phyloP scores from a whole-genome alignment of 805 yeast genomes.

The Priceomyces medius region DNA sequence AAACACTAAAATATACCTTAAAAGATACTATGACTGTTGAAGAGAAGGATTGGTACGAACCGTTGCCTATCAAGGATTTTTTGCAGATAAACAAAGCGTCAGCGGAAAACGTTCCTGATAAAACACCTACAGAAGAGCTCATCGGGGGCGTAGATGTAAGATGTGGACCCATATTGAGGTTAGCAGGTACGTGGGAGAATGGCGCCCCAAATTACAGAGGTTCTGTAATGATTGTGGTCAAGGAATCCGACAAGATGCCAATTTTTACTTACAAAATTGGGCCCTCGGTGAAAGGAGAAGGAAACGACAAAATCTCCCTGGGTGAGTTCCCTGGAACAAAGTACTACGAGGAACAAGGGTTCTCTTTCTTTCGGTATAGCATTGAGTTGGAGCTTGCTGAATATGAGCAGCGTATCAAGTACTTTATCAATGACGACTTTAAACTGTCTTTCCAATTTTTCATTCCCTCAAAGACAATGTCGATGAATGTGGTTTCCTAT shows the following conservation, averaged over 20 bases:
- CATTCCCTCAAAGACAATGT: slow-evolving; percentile 59
- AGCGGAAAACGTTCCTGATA: slow-evolving; percentile 23
- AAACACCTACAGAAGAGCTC: slow-evolving; percentile 26
- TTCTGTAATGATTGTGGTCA: slow-evolving; percentile 62
- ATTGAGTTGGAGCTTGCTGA: slow-evolving; percentile 49
- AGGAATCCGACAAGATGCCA: slow-evolving; percentile 34
- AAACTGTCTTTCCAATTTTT: slow-evolving; percentile 55
- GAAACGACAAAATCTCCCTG: not conserved
- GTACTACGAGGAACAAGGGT: slow-evolving; percentile 47
- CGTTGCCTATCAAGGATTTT: slow-evolving; percentile 2
- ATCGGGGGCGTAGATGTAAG: slow-evolving; percentile 42
- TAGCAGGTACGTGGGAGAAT: slow-evolving; percentile 60
- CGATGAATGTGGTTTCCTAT: slow-evolving; percentile 80
- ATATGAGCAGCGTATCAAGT: slow-evolving; percentile 62
- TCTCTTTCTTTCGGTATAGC: slow-evolving; percentile 64
- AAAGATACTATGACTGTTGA: slow-evolving; percentile 1
- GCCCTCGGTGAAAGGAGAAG: slow-evolving; percentile 17
- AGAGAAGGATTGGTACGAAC: slow-evolving; percentile 2
- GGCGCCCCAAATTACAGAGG: slow-evolving; percentile 58
- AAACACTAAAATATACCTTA: no score
- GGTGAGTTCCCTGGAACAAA: slow-evolving; percentile 50
- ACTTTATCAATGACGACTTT: slow-evolving; percentile 50
- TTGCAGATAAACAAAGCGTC: slow-evolving; percentile 4
- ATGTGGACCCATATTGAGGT: slow-evolving; percentile 79
- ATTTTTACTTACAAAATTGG: slow-evolving; percentile 35